Base-by-base conservation (phyloP, 1,284 basidiomycete species). In the Trichosporon faecale region DNA sequence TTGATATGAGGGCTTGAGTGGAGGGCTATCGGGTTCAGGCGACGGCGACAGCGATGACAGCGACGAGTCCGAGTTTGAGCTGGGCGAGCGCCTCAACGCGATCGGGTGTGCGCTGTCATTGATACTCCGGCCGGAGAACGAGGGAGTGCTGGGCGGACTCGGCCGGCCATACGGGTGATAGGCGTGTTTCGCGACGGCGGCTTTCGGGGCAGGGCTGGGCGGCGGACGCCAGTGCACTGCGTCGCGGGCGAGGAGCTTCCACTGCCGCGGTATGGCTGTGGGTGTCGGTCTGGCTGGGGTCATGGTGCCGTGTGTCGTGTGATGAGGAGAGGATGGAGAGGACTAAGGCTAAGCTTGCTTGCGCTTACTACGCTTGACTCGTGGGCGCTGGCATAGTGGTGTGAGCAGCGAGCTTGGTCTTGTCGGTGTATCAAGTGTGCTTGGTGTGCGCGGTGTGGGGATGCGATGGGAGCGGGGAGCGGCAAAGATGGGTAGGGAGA, bases 21-120 rank as follows among this genome's bases (percentile, higher is more conserved):
- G 49, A 23, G 9, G 49, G 21, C 7, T 3, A 3, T n/a, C 29
- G 1, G 57, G 57, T 14, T 31, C 27, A 18, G 57, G 27, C 27
- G 57, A 61, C 57, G 57, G 29, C 27, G 57, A 61, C 29, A 61
- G 12, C 14, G 57, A 61, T 4, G 57, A 61, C 57, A 61, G 57
- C 16, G 27, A 31, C 57, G 57, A 61, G 57, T 61, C 57, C 27
- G 57, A 61, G 57, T 31, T n/a, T 8, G 57, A 8, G 11, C 55
- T 31, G 14, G 55, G 55, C 25, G 55, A 60, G 9, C 25, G 55
- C 55, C 12, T 60, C n/a, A n/a, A n/a, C n/a, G n/a, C 49, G 7
- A 4, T 6, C 5, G 5, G n/a, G 6, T 52, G 49, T n/a, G 18
- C n/a, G 14, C 5, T 11, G 49, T n/a, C 4, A 3, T 52, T 52